These are phyloP conservation scores for Bacidia gigantensis DNA, from an alignment of 495 filamentous ascomycete genomes.

Conservation along the genomic window DNA sequence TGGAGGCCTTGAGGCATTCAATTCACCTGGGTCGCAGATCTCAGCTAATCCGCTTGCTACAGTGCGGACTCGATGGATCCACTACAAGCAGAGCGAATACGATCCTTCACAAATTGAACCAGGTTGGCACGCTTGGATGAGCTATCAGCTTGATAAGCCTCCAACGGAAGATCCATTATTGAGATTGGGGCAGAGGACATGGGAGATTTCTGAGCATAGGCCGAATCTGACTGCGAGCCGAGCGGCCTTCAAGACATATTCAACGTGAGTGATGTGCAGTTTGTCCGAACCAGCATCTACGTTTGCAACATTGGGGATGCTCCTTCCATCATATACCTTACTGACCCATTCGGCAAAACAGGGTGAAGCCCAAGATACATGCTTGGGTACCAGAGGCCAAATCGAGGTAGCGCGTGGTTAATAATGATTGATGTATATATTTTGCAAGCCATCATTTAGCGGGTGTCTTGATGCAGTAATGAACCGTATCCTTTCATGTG, in stretches of 20 bases:
- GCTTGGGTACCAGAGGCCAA: constrained; percentile 31
- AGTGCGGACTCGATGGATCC: constrained; percentile 98
- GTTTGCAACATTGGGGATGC: too few relatives aligned
- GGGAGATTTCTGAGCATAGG: constrained; percentile 63
- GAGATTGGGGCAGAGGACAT: constrained; percentile 47
- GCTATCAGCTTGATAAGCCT: constrained; percentile 80
- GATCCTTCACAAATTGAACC: constrained; percentile 85
- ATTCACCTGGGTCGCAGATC: neutral
- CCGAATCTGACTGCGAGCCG: constrained; percentile 60
- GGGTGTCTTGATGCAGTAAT: too few relatives aligned
- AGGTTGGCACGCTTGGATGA: constrained; percentile 96
- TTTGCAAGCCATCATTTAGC: too few relatives aligned
- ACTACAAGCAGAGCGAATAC: constrained; percentile 79
- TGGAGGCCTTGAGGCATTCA: neutral
- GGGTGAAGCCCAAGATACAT: constrained; percentile 32
- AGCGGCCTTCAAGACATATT: constrained; percentile 82
- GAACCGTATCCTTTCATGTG: too few relatives aligned
- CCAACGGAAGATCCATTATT: constrained; percentile 63
- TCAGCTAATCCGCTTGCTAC: neutral
- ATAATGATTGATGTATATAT: neutral
- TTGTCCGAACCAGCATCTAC: too few relatives aligned
- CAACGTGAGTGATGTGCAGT: constrained; percentile 74
- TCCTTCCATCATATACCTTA: neutral
- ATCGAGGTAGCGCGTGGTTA: constrained; percentile 17
- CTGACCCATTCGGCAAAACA: constrained; percentile 8